Conservation (phyloP, 306 rosid species). For the Lathyrus tuberosus region DNA sequence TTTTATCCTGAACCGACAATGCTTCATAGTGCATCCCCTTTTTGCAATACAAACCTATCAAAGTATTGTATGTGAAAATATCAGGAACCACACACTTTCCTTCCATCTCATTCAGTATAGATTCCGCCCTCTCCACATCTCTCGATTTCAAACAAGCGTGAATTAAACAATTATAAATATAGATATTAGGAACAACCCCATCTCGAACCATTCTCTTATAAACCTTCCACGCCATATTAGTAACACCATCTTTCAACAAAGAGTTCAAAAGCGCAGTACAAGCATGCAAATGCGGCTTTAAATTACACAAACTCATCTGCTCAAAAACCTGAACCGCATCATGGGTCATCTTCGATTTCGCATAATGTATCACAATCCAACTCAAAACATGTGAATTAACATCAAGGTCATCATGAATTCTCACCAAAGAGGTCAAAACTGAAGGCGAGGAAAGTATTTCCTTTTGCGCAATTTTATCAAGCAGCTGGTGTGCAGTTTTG, state of each 20-base stretch:
- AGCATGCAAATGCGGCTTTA: constrained; percentile 75
- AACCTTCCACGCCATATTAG: constrained; percentile 73
- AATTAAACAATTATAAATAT: constrained; percentile 74
- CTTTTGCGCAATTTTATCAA: constrained; percentile 66
- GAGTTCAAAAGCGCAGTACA: constrained; percentile 82
- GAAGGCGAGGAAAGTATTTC: constrained; percentile 73
- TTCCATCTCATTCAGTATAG: constrained; percentile 75
- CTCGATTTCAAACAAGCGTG: constrained; percentile 85
- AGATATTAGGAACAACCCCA: constrained; percentile 68
- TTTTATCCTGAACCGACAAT: constrained; percentile 67
- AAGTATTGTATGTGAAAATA: constrained; percentile 78
- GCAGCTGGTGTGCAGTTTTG: constrained; percentile 67
- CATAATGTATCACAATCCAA: constrained; percentile 76
- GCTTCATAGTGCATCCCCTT: constrained; percentile 86
- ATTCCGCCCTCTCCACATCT: constrained; percentile 70
- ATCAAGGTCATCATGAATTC: constrained; percentile 53
- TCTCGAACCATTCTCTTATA: constrained; percentile 57
- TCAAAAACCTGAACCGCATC: constrained; percentile 83
- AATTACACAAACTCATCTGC: constrained; percentile 61
- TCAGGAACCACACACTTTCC: constrained; percentile 64
- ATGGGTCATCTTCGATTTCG: constrained; percentile 60
- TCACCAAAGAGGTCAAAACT: constrained; percentile 66
- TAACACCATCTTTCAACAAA: constrained; percentile 67
- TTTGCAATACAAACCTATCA: constrained; percentile 73
- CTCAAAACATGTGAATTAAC: constrained; percentile 83